Percentiles rank a stretch among this genome's conserved stretches.
phyloP scores from a whole-genome alignment of 23 red algal genomes.

The Chondrus crispus region DNA sequence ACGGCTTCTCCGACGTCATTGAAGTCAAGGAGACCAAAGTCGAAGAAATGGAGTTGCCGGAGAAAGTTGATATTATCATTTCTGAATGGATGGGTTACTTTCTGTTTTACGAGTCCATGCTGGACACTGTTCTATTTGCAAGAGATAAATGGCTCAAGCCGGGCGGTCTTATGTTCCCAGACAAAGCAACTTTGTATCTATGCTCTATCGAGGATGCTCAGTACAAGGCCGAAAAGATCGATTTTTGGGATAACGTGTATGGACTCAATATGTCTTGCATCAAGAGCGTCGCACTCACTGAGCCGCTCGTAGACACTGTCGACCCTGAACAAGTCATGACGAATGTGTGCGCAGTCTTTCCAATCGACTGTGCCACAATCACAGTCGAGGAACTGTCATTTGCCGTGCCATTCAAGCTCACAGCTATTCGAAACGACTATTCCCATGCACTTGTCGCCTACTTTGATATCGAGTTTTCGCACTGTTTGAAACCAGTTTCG shows the following conservation, averaged over 20 bases:
- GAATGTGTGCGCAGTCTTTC: constrained; percentile 62
- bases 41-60: constrained; percentile 85
- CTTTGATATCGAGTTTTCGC: constrained; percentile 92
- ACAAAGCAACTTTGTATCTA: constrained; percentile 79
- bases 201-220: constrained; percentile 95
- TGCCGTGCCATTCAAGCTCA: constrained; percentile 76
- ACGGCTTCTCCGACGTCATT: constrained; percentile 77
- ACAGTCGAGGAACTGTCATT: constrained; percentile 67
- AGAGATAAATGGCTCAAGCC: constrained; percentile 88
- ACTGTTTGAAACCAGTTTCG: constrained; percentile 77
- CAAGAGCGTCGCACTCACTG: constrained; percentile 91
- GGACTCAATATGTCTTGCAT: constrained; percentile 90
- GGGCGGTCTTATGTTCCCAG: constrained; percentile 91
- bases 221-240: constrained; percentile 95
- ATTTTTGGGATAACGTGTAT: constrained; percentile 99
- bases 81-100: constrained; percentile 99
- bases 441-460: constrained; percentile 88
- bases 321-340: constrained; percentile 86
- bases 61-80: constrained; percentile 94
- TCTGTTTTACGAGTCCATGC: constrained; percentile 98
- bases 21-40: constrained; percentile 80
- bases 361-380: constrained; percentile 69
- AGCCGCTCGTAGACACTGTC: constrained; percentile 94
- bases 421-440: constrained; percentile 79
- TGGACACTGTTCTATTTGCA: constrained; percentile 91